A percentile compares a stretch with the other conserved stretches of the same genome.
Conservation (phyloP, 257 asterid genomes). For the Solanum corneliomulleri region DNA sequence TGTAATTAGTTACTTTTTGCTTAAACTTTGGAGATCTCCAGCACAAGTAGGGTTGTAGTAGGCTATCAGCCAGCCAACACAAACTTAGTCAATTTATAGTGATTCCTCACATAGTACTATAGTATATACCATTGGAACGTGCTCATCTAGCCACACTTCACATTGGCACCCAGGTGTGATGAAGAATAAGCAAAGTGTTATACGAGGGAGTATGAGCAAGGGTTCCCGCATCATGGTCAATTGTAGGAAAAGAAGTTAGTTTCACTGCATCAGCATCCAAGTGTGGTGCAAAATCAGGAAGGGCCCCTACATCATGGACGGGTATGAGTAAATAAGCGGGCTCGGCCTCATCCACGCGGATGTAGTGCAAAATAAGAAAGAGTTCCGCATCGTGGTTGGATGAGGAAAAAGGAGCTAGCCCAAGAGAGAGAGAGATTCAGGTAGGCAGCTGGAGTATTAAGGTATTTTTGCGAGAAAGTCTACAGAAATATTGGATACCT, state of each 20-base stretch:
- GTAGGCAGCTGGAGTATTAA: not conserved
- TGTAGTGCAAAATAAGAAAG: not conserved
- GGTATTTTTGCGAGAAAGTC: not conserved
- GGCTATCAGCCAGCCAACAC: not conserved
- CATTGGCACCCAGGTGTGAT: not conserved
- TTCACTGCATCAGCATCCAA: not conserved
- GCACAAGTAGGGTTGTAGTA: not conserved
- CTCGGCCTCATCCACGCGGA: not conserved
- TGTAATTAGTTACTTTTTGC: not conserved
- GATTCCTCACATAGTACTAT: not conserved
- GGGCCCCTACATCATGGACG: not conserved
- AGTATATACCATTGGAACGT: not conserved
- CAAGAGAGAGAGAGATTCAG: not conserved
- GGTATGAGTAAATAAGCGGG: not conserved
- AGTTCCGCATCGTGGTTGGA: not conserved
- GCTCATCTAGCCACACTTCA: not conserved
- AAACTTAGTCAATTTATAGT: not conserved
- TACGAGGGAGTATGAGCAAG: not conserved
- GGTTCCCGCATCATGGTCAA: not conserved
- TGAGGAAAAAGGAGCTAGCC: not conserved
- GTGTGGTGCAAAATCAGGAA: not conserved
- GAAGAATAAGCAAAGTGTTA: not conserved
- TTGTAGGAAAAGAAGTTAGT: not conserved
- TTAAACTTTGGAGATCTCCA: not conserved
- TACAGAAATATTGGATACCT: not conserved